Evolutionary conservation across 768 basidiomycete genomes (phyloP), one percentile per base, ranked within the genome.

Genomic region (Termitomyces sp.): DNA sequence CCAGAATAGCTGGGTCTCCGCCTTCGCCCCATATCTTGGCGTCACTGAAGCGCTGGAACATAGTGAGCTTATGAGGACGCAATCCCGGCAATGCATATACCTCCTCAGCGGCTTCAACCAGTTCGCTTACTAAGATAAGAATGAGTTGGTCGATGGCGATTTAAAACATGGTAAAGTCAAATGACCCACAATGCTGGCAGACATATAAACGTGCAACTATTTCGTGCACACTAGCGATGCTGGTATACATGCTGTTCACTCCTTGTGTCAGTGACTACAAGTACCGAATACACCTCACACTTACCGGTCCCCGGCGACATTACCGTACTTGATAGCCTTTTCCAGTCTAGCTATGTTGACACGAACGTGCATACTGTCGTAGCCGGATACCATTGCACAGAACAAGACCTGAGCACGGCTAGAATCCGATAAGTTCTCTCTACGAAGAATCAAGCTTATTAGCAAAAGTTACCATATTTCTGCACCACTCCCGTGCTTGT

Each of bases 271-370:
- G 28, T 7, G 7, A 12, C 22, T 38, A 12, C 7, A 40, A n/a
- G 18, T 48, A 35, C 12, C 12, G 13, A 12, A 38, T 18, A 15
- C 36, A 13, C 35, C 8, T 6, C 15, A 35, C 11, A 64, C 74
- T 58, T 61, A 87, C 87, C 85, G 79, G 67, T 91, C 88, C 15
- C 88, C 88, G 9, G 87, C 84, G 63, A 85, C 85, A 52, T 84
- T 80, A 4, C 87, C 87, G 64, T 84, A 85, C 67, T 86, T 84
- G 33, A 87, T 73, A 9, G 87, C 86, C 67, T 85, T 79, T 67
- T 87, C 84, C 52, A 89, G 72, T 12, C 84, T 80, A 13, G 81
- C 77, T 15, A 89, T 70, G 67, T 86, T 87, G n/a, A 80, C 76
- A 18, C 87, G 82, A 22, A 89, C 77, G 66, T 90, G 87, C 0